Base-by-base conservation (phyloP, 176 grass and related monocot genomes). In the Leersia perrieri region DNA sequence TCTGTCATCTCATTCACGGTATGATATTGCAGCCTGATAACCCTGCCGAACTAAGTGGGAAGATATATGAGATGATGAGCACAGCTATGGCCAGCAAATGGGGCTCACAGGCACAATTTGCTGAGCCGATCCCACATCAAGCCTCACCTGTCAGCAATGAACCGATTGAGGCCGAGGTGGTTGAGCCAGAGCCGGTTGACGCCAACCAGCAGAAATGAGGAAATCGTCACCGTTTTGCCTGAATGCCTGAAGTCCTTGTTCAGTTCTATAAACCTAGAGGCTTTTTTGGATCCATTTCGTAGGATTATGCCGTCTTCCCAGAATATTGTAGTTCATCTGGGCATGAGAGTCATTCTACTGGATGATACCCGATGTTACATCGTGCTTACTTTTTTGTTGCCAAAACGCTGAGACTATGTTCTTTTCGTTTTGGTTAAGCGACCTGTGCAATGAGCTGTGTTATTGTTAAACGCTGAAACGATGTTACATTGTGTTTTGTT, bases 41-140 rank as follows among this genome's bases (percentile, higher is more conserved):
- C 60, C 96, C 96, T 0, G 73, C 86, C 0, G 90, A 93, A 39
- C 87, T 99, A 66, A 86, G 89, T 38, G 76, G 87, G 12, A 99
- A 95, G 93, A 99, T 99, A 18, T 99, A 99, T 20, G 87, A 93
- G 68, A 93, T 99, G 96, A 99, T 99, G 90, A 88, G 87, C 23
- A 65, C 55, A 7, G 84, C 96, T 11, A 87, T 99, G 7, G 57
- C 76, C 0, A 77, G 82, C 69, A 99, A 90, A 87, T 99, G 92
- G 92, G 7, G 41, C 55, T 53, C 83, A 9, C 73, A 80, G 16
- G 80, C 20, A 2, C 77, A 90, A 25, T 61, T 62, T 33, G 74
- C 31, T 33, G 27, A 49, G 15, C 39, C 53, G 28, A 85, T 1
- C 65, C 63, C 66, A 20, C 72, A 88, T 22, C 10, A 70, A 3